A percentile compares a stretch with the other conserved stretches of the same genome.
phyloP scores from a whole-genome alignment of 2,329 filamentous ascomycete genomes.

The Cytospora piceae region DNA sequence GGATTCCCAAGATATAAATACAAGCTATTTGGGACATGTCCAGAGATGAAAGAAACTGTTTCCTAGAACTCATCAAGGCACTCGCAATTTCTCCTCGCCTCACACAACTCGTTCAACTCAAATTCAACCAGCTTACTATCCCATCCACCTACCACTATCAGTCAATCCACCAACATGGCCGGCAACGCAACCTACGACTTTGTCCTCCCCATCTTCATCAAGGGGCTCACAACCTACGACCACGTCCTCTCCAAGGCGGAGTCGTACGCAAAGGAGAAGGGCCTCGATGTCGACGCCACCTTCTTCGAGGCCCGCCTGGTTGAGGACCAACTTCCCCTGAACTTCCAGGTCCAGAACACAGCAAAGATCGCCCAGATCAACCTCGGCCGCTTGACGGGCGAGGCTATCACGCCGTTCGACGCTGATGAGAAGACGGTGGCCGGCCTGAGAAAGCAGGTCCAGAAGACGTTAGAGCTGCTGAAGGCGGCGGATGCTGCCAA shows the following conservation, averaged over 20 bases:
- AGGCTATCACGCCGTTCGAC: slow-evolving; percentile 32
- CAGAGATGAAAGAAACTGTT: background rate
- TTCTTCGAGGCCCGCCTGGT: slow-evolving; percentile 39
- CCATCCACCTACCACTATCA: background rate
- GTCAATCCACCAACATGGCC: slow-evolving; percentile 32
- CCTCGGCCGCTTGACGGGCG: slow-evolving; percentile 36
- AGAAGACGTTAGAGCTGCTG: slow-evolving; percentile 32
- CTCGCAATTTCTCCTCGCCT: background rate
- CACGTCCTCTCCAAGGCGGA: slow-evolving; percentile 38
- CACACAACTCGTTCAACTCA: background rate
- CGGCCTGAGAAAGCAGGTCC: slow-evolving; percentile 26
- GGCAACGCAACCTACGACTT: slow-evolving; percentile 35
- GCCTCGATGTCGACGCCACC: slow-evolving; percentile 35
- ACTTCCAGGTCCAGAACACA: slow-evolving; percentile 41
- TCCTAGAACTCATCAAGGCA: background rate
- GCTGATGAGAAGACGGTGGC: slow-evolving; percentile 31
- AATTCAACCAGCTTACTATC: background rate
- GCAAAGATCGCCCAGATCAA: slow-evolving; percentile 36
- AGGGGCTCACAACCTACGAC: slow-evolving; percentile 38
- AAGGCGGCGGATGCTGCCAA: slow-evolving; percentile 34
- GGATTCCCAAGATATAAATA: background rate
- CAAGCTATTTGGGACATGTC: background rate
- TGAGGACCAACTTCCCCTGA: slow-evolving; percentile 40
- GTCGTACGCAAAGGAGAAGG: slow-evolving; percentile 36
- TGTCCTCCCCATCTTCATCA: slow-evolving; percentile 36